Percentiles rank a stretch among this genome's conserved stretches.
Evolutionary conservation across 345 rosid species (phyloP).

Genomic region (Gossypium rotundifolium): DNA sequence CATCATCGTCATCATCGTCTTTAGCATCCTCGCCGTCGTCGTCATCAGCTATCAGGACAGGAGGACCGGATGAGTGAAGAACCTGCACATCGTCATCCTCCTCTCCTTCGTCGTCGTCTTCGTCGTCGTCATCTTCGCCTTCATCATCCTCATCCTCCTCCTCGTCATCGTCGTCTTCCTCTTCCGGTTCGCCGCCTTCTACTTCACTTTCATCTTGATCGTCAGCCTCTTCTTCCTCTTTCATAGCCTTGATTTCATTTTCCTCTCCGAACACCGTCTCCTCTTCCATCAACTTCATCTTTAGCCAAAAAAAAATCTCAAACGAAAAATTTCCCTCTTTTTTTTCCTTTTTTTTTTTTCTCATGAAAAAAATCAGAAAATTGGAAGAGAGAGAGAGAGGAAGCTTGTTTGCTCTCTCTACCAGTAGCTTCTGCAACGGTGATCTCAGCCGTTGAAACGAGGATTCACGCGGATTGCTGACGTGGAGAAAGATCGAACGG

Average conservation of each 20-base stretch:
- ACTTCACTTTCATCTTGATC: slow-evolving; percentile 31
- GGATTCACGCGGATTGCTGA: slow-evolving; percentile 44
- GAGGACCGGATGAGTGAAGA: slow-evolving; percentile 50
- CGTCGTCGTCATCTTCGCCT: slow-evolving; percentile 30
- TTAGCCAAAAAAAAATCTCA: not conserved
- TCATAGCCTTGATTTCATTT: slow-evolving; percentile 21
- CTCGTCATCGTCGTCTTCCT: not conserved
- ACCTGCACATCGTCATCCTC: slow-evolving; percentile 53
- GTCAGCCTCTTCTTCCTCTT: slow-evolving; percentile 26
- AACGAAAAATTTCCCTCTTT: not conserved
- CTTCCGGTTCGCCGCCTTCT: slow-evolving; percentile 22
- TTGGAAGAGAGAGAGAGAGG: slow-evolving; percentile 10
- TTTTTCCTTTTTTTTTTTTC: not conserved
- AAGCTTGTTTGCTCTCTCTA: slow-evolving; percentile 41
- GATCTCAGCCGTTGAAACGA: slow-evolving; percentile 54
- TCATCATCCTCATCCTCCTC: slow-evolving; percentile 43
- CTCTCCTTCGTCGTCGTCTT: slow-evolving; percentile 40
- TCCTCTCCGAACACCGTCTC: slow-evolving; percentile 37
- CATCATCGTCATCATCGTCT: slow-evolving; percentile 42
- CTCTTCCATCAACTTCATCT: slow-evolving; percentile 49
- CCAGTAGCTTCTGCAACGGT: slow-evolving; percentile 47
- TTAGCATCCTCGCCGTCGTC: slow-evolving; percentile 54
- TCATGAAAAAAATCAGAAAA: slow-evolving; percentile 2
- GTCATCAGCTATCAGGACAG: slow-evolving; percentile 41
- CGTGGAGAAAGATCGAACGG: slow-evolving; percentile 49